Evolutionary conservation across 2,329 filamentous ascomycete species (phyloP), one percentile per base, ranked within the genome.

Genomic region (Ophiocordyceps unilateralis): DNA sequence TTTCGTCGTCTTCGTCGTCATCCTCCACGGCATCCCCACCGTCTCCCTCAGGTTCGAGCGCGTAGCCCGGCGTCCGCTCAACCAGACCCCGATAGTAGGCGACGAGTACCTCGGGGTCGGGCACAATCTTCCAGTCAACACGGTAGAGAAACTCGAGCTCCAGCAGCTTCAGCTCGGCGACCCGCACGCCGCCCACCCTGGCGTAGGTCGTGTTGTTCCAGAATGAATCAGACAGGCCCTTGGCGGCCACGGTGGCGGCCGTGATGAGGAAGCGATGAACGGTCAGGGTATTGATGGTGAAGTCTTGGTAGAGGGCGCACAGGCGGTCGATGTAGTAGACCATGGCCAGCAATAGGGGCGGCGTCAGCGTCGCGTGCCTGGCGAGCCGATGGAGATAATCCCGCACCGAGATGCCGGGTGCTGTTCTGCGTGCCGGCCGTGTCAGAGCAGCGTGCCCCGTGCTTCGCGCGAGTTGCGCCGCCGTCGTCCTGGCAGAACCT

Each of bases 161-260:
- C 10, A 98, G 67, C 44, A 95, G 68, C 45, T 91, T 93, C 49
- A 98, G 66, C 61, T 98, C 91, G 41, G 82, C 78, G 32, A 95
- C 72, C 50, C 85, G 87, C 41, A 98, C 87, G 48, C 91, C 91
- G 5, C 91, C 91, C 1, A 98, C 88, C 44, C 86, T 74, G 32
- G 91, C 88, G 58, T 98, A 98, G 1, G 89, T 93, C 23, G 85
- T 85, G 62, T 98, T 98, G 48, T 93, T 96, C 87, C 91, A 95
- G 59, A 98, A 98, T 24, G 83, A 87, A 60, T 98, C 91, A 26
- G 87, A 95, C 12, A 98, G 72, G 1, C 91, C 91, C 61, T 98
- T 98, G 44, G 88, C 86, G 7, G 89, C 91, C 5, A 98, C 91
- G 0, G 91, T 95, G 10, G 88, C 89, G 19, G 88, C 87, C 2